Conservation (phyloP, 2,329 filamentous ascomycete species). For the Dactylonectria macrodidyma region DNA sequence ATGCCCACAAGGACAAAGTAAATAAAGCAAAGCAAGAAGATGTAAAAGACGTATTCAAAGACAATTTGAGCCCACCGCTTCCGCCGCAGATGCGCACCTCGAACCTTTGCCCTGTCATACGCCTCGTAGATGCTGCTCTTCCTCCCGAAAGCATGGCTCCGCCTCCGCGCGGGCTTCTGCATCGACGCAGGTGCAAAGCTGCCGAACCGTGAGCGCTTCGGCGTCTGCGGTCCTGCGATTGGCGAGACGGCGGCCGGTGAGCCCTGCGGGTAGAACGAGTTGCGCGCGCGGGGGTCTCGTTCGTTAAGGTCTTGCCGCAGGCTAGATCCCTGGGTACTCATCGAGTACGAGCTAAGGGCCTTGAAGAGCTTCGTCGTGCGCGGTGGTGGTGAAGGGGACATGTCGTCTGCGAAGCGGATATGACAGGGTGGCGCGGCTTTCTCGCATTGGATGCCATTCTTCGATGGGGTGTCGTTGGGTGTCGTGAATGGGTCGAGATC, state of each 20-base stretch:
- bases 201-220: background rate
- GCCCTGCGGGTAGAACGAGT: background rate
- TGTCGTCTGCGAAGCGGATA: background rate
- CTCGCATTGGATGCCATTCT: background rate
- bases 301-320: background rate
- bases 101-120: conserved; percentile 25
- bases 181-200: background rate
- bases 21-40: conserved; percentile 1
- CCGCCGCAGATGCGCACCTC: conserved; percentile 16
- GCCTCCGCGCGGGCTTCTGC: background rate
- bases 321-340: background rate
- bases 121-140: conserved; percentile 25
- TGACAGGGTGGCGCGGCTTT: background rate
- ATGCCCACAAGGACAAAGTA: conserved; percentile 29
- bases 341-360: background rate
- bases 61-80: conserved; percentile 20
- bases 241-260: background rate
- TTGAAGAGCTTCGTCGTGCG: background rate
- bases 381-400: too few relatives aligned
- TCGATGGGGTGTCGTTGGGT: background rate
- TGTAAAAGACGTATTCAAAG: conserved; percentile 20
- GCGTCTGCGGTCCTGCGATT: background rate
- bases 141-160: background rate
- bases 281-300: background rate
- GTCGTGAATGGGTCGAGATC: background rate